phyloP scores from a whole-genome alignment of 768 basidiomycete species.

The Steccherinum ochraceum region DNA sequence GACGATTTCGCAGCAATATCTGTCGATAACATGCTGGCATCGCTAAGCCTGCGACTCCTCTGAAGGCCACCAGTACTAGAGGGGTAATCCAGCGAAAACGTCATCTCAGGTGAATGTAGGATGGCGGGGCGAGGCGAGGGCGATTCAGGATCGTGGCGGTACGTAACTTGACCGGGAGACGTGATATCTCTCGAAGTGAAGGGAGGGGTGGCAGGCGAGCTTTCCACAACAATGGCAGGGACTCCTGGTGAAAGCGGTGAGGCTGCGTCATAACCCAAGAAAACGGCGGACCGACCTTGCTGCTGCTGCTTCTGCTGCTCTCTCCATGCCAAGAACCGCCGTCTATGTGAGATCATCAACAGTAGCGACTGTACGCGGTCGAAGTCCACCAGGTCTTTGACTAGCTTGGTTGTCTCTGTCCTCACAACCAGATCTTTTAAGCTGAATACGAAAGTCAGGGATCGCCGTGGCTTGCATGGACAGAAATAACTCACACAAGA shows the following conservation, averaged over 20 bases:
- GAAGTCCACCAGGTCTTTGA: conserved; percentile 78
- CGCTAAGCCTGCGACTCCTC: conserved; percentile 50
- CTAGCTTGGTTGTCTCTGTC: conserved; percentile 70
- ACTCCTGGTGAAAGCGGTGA: not conserved
- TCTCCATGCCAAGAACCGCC: conserved; percentile 52
- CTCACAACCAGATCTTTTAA: conserved; percentile 75
- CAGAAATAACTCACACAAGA: conserved; percentile 60
- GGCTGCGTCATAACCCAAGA: conserved; percentile 4
- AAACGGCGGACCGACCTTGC: no score
- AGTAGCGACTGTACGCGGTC: conserved; percentile 80
- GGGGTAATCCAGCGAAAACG: conserved; percentile 38
- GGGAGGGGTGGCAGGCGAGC: conserved; percentile 46
- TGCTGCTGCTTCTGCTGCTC: conserved; percentile 37
- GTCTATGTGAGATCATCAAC: conserved; percentile 66
- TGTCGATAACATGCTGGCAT: conserved; percentile 51
- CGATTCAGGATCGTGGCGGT: conserved; percentile 18
- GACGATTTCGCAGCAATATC: conserved; percentile 42
- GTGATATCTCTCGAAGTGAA: conserved; percentile 47
- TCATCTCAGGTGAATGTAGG: conserved; percentile 35
- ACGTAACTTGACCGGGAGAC: conserved; percentile 23
- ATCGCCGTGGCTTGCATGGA: conserved; percentile 2
- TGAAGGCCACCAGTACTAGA: conserved; percentile 36
- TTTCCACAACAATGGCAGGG: conserved; percentile 61
- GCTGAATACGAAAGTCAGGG: conserved; percentile 34
- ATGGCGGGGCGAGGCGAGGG: conserved; percentile 32